These are phyloP conservation scores for Pichia cactophila DNA, from an alignment of 1,139 yeast species.

Conservation along the genomic window DNA sequence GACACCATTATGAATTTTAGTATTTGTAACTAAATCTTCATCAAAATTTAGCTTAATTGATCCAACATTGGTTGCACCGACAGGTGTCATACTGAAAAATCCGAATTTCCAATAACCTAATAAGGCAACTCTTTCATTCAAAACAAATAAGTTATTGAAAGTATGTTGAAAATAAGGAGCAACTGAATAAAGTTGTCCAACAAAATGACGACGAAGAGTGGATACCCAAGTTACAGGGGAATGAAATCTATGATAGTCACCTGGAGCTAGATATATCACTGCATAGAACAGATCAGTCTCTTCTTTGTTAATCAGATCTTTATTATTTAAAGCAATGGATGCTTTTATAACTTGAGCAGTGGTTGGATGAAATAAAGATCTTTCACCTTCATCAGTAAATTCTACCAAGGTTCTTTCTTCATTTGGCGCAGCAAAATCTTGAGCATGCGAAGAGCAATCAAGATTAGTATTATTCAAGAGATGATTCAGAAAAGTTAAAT, in stretches of 20 bases:
- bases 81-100: slow-evolving; percentile 97
- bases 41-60: slow-evolving; percentile 89
- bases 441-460: slow-evolving; percentile 11
- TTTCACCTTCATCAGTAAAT: slow-evolving; percentile 57
- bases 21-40: slow-evolving; percentile 81
- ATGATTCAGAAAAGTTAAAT: slow-evolving; percentile 9
- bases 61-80: slow-evolving; percentile 98
- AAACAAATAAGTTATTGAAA: slow-evolving; percentile 76
- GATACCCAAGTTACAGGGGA: slow-evolving; percentile 97
- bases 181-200: slow-evolving; percentile 92
- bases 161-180: slow-evolving; percentile 94
- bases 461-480: slow-evolving; percentile 15
- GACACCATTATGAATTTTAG: slow-evolving; percentile 49
- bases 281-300: slow-evolving; percentile 72
- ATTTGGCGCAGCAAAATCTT: not conserved
- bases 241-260: slow-evolving; percentile 96
- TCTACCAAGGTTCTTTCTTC: slow-evolving; percentile 17
- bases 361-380: slow-evolving; percentile 34
- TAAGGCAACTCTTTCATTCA: slow-evolving; percentile 92
- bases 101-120: slow-evolving; percentile 97
- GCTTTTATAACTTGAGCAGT: slow-evolving; percentile 27
- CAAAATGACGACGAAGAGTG: slow-evolving; percentile 86
- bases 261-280: slow-evolving; percentile 94
- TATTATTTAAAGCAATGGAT: slow-evolving; percentile 22
- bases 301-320: slow-evolving; percentile 3